phyloP scores from a whole-genome alignment of 805 yeast genomes.

The Yamadazyma insecticola region DNA sequence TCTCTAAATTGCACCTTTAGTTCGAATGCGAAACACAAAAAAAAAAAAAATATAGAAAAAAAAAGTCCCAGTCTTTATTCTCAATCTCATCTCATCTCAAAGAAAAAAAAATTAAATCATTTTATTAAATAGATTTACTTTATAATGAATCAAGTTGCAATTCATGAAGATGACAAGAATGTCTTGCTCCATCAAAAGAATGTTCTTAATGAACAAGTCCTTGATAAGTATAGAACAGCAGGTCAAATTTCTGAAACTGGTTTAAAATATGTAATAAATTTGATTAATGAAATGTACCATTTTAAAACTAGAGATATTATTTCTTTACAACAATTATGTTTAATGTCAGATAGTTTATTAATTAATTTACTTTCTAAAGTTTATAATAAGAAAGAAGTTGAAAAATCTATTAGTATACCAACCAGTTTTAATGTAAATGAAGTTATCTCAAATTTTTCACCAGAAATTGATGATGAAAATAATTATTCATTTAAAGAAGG shows the following conservation, averaged over 20 bases:
- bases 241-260: constrained; percentile 88
- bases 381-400: constrained; percentile 62
- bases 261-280: constrained; percentile 56
- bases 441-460: constrained; percentile 73
- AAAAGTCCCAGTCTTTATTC: not conserved
- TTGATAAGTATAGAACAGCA: constrained; percentile 83
- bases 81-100: constrained; percentile 2
- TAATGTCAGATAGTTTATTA: constrained; percentile 75
- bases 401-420: constrained; percentile 93
- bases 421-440: constrained; percentile 83
- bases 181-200: constrained; percentile 69
- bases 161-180: constrained; percentile 71
- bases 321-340: constrained; percentile 68
- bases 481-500: constrained; percentile 58
- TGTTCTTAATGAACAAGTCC: constrained; percentile 52
- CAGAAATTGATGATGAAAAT: constrained; percentile 66
- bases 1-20: too few relatives aligned
- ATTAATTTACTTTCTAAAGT: constrained; percentile 52
- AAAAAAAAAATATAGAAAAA: too few relatives aligned
- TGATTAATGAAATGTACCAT: constrained; percentile 75
- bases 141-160: constrained; percentile 52
- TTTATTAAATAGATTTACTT: too few relatives aligned
- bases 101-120: constrained; percentile 1
- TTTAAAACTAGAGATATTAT: constrained; percentile 37
- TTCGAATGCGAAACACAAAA: too few relatives aligned